Conservation (phyloP, 148 eudicot species). For the Rhododendron kiyosumense region DNA sequence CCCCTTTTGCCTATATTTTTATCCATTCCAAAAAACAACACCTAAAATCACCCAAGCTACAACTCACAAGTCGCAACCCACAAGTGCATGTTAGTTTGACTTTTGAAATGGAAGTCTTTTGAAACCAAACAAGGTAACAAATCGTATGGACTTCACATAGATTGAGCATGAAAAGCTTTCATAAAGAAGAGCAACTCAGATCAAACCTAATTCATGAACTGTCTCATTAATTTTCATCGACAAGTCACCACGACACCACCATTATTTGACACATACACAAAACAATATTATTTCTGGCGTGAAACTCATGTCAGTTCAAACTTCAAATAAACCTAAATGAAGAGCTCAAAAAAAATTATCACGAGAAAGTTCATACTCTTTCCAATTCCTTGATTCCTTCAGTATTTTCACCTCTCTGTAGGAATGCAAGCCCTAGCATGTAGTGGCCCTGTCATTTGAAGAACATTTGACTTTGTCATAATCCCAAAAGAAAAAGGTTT, state of each 20-base stretch:
- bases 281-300: neutral
- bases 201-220: neutral
- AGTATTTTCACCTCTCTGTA: constrained; percentile 42
- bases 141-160: neutral
- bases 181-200: neutral
- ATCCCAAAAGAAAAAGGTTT: neutral
- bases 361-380: constrained; percentile 36
- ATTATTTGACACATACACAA: neutral
- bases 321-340: neutral
- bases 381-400: constrained; percentile 71
- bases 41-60: neutral
- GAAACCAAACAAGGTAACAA: neutral
- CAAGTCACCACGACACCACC: neutral
- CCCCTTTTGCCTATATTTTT: neutral
- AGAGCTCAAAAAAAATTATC: neutral
- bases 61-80: neutral
- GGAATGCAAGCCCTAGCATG: constrained; percentile 78
- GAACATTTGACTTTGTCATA: neutral
- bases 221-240: neutral
- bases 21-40: neutral
- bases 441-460: constrained; percentile 56
- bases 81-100: neutral
- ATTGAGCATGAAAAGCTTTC: neutral
- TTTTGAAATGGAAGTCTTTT: neutral
- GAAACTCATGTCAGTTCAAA: neutral